Conservation (phyloP, 371 early-diverging fungal genomes). For the Rhizopus arrhizus region DNA sequence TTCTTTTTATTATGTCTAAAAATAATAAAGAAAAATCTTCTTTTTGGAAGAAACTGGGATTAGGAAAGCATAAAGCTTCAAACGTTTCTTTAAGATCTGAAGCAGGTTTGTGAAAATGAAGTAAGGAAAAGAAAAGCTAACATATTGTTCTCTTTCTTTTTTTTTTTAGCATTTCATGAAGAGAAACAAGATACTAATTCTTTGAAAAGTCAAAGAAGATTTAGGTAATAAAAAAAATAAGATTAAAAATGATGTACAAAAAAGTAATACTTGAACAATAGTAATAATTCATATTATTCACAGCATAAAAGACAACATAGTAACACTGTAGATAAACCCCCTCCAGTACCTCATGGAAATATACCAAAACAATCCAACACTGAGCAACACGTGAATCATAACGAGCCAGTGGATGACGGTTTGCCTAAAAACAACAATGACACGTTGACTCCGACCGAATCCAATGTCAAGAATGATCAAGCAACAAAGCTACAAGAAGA, state of each 20-base stretch:
- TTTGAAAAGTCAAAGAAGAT: background rate
- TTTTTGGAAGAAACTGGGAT: slow-evolving; percentile 25
- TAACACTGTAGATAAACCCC: background rate
- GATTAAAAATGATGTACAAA: background rate
- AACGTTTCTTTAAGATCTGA: background rate
- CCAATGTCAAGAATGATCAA: slow-evolving; percentile 4
- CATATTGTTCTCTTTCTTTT: background rate
- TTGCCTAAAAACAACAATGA: slow-evolving; percentile 5
- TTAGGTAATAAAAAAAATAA: background rate
- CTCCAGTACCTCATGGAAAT: background rate
- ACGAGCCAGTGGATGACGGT: background rate
- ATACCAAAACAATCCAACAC: slow-evolving; percentile 1
- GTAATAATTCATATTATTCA: background rate
- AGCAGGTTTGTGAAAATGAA: background rate
- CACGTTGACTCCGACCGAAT: background rate
- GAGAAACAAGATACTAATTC: background rate
- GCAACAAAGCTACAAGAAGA: slow-evolving; percentile 2
- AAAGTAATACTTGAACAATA: background rate
- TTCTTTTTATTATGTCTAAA: slow-evolving; percentile 2
- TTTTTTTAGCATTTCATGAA: background rate
- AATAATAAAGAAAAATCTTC: slow-evolving; percentile 13
- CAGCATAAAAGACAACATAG: background rate
- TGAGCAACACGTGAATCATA: background rate
- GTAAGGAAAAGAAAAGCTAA: background rate
- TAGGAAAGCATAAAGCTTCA: slow-evolving; percentile 22